Evolutionary conservation across 164 flowering plant species (phyloP).

Genomic region (Paratinospora sagittata): DNA sequence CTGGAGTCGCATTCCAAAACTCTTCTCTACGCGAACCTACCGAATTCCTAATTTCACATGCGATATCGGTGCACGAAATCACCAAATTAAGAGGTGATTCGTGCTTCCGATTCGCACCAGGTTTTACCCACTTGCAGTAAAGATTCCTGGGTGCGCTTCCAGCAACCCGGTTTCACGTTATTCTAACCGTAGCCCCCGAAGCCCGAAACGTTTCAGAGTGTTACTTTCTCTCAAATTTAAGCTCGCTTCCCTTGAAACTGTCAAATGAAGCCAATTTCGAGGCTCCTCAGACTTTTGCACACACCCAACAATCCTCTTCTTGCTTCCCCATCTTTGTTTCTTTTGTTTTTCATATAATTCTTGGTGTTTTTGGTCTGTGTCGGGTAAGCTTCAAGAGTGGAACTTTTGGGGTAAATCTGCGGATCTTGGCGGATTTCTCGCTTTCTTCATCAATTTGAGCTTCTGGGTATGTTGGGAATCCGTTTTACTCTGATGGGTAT

Average conservation of each 20-base stretch:
- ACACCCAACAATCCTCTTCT: not conserved
- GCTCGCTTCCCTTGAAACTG: not conserved
- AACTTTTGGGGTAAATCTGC: not conserved
- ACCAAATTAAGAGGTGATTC: too few relatives aligned
- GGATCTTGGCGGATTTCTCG: too few relatives aligned
- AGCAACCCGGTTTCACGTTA: too few relatives aligned
- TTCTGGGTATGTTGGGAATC: slow-evolving; percentile 9
- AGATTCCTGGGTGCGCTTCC: too few relatives aligned
- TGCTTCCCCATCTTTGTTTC: not conserved
- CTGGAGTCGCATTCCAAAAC: too few relatives aligned
- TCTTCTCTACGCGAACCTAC: too few relatives aligned
- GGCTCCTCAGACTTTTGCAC: not conserved
- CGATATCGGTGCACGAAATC: too few relatives aligned
- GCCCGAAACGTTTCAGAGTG: not conserved
- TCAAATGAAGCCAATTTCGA: not conserved
- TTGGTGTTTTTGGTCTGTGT: not conserved
- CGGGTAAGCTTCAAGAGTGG: not conserved
- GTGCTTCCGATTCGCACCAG: too few relatives aligned
- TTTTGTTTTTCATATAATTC: not conserved
- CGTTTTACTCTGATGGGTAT: not conserved
- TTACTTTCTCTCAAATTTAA: not conserved
- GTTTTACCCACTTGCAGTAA: too few relatives aligned
- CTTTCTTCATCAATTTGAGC: slow-evolving; percentile 8
- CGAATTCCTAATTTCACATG: too few relatives aligned
- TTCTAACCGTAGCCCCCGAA: too few relatives aligned